Base-by-base conservation (phyloP, 2,329 filamentous ascomycete species). In the Ploettnerulaceae sp. region DNA sequence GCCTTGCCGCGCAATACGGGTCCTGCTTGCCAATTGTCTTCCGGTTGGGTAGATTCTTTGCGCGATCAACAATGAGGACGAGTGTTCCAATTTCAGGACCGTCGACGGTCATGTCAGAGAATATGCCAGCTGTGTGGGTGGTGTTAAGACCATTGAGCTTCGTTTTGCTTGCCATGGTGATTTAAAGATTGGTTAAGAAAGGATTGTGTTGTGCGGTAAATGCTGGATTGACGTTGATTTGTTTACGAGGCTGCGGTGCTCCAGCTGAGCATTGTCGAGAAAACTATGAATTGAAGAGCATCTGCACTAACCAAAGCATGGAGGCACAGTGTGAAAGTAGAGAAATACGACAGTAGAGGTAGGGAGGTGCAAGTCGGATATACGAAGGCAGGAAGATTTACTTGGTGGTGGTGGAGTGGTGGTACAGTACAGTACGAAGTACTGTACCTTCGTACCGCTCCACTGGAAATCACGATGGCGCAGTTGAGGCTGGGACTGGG, bases 11-110 rank as follows among this genome's bases (percentile, higher is more conserved):
- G 68, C 90, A 96, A 68, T 97, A 98, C 0, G 93, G 91, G 65
- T 97, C 90, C 71, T 98, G 93, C 70, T 98, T 98, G 46, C 93
- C 93, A 74, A 98, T 96, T 5, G 89, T 93, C 73, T 95, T 95
- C 58, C 89, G 74, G 69, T 98, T 98, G 40, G 93, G 93, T 57
- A 98, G 71, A 66, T 98, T 98, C 78, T 95, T 97, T 42, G 90
- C 93, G 57, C 90, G 80, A 70, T 98, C 93, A 61, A 97, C 81
- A 60, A 98, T 84, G 47, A 89, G 78, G 36, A 98, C 89, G 58
- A 98, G 74, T 1, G 90, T 97, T 57, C 93, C 93, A 61, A 98
- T 96, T 50, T 87, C 76, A 3, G 93, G 91, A 1, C 93, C 93
- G 65, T 97, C 91, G 47, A 95, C 79, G 15, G 83, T 87, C 83